Evolutionary conservation across 148 eudicot species (phyloP).

Genomic region (Rhododendron griersonianum): DNA sequence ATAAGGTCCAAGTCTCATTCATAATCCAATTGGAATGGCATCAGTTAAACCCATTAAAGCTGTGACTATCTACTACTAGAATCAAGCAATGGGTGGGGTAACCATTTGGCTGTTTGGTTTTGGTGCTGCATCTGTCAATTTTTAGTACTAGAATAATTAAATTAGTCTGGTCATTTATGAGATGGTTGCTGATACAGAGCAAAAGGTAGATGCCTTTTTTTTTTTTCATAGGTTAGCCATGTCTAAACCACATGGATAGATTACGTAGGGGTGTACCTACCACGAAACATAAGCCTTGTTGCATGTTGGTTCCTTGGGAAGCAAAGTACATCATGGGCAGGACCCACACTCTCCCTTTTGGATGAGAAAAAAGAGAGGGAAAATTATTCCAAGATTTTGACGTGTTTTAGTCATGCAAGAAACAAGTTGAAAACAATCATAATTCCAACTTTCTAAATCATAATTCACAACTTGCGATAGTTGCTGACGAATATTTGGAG

Average conservation of each 20-base stretch:
- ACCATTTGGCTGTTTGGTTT: background rate
- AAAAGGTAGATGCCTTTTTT: background rate
- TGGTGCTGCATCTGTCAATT: background rate
- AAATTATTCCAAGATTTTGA: background rate
- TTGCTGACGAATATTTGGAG: background rate
- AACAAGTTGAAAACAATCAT: background rate
- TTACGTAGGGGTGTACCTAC: background rate
- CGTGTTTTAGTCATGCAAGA: background rate
- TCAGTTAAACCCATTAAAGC: background rate
- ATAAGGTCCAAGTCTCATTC: background rate
- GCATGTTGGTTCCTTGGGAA: background rate
- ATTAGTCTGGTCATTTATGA: background rate
- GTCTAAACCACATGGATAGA: background rate
- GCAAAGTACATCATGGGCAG: background rate
- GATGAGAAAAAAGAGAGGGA: background rate
- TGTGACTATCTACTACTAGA: background rate
- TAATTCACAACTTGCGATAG: background rate
- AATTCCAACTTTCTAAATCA: background rate
- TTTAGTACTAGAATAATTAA: background rate
- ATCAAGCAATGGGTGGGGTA: background rate
- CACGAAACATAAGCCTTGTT: background rate
- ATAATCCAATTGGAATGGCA: background rate
- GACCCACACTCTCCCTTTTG: background rate
- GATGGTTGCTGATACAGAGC: background rate
- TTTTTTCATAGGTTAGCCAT: background rate